Evolutionary conservation across 2,329 filamentous ascomycete genomes (phyloP), one percentile per base, ranked within the genome.

Genomic region (Didymella arachidicola): DNA sequence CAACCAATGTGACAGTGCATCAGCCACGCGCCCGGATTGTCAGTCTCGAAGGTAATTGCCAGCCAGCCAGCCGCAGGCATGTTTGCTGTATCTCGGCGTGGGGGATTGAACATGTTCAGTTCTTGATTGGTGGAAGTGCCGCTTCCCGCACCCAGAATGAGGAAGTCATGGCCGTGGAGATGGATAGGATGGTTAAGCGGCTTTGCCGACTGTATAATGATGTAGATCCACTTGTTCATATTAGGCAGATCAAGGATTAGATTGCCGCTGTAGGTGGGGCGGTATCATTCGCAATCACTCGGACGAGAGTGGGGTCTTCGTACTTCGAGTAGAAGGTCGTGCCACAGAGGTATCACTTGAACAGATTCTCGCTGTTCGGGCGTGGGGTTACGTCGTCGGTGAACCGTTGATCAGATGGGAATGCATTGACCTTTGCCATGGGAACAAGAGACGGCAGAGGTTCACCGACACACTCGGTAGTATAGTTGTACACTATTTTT

Each of bases 21-120:
- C 12, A 65, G 55, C 74, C 73, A 76, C 1, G 72, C 69, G 10
- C 84, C 84, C 0, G 84, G 83, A 67, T 86, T 85, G 47, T 80
- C 77, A 2, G 82, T 80, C 59, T 75, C 70, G 74, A 85, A 85
- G 86, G 78, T n/a, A 39, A 39, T 19, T 16, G 18, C 36, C n/a
- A 39, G 18, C 36, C 18, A 39, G 8, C 36, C 36, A 39, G 36
- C 36, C 18, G 36, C 36, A 11, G 36, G 36, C 36, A 39, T 39
- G n/a, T 39, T 39, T 1, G 36, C n/a, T 1, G 36, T 39, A 39
- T 39, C 36, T 4, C 18, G 36, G 7, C 36, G 36, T 19, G 36
- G 36, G 11, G n/a, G 36, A 12, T 39, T 39, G 36, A 39, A 19
- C 36, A 39, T 39, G 18, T 39, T 39, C 8, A 39, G 36, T 19